Base-by-base conservation (phyloP, 306 rosid genomes). In the Castanea mollissima region DNA sequence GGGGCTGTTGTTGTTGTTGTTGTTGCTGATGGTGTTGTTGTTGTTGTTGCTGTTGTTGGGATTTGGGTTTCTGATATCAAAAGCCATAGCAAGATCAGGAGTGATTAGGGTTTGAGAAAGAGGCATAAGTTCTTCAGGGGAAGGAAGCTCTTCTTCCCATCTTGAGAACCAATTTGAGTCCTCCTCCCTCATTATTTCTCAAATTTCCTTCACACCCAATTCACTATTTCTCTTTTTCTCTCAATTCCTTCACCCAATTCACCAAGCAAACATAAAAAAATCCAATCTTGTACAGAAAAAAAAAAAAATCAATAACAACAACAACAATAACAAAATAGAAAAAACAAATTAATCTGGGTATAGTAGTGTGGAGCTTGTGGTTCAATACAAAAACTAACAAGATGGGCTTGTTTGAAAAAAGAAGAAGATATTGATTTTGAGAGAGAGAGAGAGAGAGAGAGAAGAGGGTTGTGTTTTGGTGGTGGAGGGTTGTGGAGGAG, bases 51-150 rank as follows among this genome's bases (percentile, higher is more conserved):
- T 59, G 35, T 49, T n/a, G 27, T 74, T 87, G 4, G 89, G 86
- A 74, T 84, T 92, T 79, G 90, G 86, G 76, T 84, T 92, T 77
- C 88, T 62, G 88, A 95, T 92, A 75, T 95, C 96, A 19, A 95
- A 95, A 62, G 97, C 98, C 21, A 95, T 11, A 77, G 99, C 99
- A 4, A 95, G 99, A 92, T 95, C 96, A 69, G 92, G 96, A 2
- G 98, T 90, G 57, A 95, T 95, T 81, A 95, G 98, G 97, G 99
- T 90, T 89, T 92, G 99, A 49, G 97, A 88, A 20, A 95, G 81
- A 8, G 98, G 97, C 92, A 92, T 95, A 73, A 92, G 91, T 63
- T 95, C 98, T 0, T 89, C 93, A 0, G 88, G 98, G 1, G 96
- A 35, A 0, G 99, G 99, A 0, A 95, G 97, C 65, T 91, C 88